Conservation (phyloP, 805 yeast genomes). For the Komagataella phaffii region DNA sequence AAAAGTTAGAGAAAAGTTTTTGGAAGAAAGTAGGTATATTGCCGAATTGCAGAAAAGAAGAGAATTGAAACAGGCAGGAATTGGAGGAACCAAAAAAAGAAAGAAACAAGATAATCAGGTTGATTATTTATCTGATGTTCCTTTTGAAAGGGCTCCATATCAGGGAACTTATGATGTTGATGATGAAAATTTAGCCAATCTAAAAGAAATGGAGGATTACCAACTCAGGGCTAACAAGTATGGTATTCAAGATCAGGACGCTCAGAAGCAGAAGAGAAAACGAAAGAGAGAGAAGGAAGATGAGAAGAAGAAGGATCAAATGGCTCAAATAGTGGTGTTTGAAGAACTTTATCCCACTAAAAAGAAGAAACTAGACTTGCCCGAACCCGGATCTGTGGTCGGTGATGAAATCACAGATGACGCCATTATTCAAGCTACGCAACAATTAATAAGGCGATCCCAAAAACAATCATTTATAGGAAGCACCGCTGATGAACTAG, state of each 20-base stretch:
- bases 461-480: slow-evolving; percentile 20
- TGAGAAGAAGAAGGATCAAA: slow-evolving; percentile 8
- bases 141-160: slow-evolving; percentile 59
- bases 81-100: slow-evolving; percentile 31
- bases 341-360: slow-evolving; percentile 12
- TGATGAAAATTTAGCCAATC: slow-evolving; percentile 38
- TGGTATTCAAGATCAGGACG: slow-evolving; percentile 30
- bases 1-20: slow-evolving; percentile 71
- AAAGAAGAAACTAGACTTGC: slow-evolving; percentile 23
- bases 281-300: slow-evolving; percentile 15
- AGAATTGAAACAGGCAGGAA: slow-evolving; percentile 72
- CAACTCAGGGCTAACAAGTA: slow-evolving; percentile 24
- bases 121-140: slow-evolving; percentile 76
- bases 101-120: slow-evolving; percentile 27
- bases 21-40: slow-evolving; percentile 65
- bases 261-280: slow-evolving; percentile 18
- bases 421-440: slow-evolving; percentile 19
- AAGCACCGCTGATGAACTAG: slow-evolving; percentile 8
- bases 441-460: slow-evolving; percentile 19
- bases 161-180: slow-evolving; percentile 56
- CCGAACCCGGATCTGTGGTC: slow-evolving; percentile 18
- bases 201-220: slow-evolving; percentile 23
- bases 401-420: slow-evolving; percentile 15
- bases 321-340: slow-evolving; percentile 6
- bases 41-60: slow-evolving; percentile 70